phyloP scores from a whole-genome alignment of 768 basidiomycete genomes.

The Leccinum pellstonianum region DNA sequence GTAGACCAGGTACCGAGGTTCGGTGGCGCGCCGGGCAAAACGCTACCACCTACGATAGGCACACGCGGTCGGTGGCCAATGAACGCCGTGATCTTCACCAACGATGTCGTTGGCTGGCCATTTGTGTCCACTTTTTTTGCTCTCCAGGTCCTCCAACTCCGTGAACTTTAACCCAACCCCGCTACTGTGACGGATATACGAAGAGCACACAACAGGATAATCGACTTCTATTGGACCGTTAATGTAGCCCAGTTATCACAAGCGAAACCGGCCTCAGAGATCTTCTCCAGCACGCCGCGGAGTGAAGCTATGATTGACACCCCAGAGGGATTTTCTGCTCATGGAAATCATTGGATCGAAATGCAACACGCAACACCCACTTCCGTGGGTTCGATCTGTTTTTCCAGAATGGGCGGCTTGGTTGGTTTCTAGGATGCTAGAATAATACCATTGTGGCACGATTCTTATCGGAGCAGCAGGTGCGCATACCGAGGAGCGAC shows the following conservation, averaged over 20 bases:
- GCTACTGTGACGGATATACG: neutral
- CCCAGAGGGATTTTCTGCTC: neutral
- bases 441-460: neutral
- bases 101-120: neutral
- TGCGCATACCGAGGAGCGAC: conserved; percentile 8
- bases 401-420: neutral
- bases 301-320: neutral
- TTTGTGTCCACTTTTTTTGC: neutral
- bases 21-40: neutral
- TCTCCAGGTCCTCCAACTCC: neutral
- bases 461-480: conserved; percentile 6
- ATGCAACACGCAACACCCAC: neutral
- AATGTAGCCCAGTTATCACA: neutral
- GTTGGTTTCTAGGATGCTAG: conserved; percentile 8
- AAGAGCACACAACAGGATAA: neutral
- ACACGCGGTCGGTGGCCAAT: neutral
- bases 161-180: neutral
- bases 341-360: conserved; percentile 6
- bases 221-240: neutral
- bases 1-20: neutral
- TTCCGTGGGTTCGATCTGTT: conserved; percentile 4
- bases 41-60: neutral
- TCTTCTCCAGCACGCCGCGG: neutral
- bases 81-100: neutral
- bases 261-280: neutral